Conservation (phyloP, 2,329 filamentous ascomycete genomes). For the Aspergillus cejpii region DNA sequence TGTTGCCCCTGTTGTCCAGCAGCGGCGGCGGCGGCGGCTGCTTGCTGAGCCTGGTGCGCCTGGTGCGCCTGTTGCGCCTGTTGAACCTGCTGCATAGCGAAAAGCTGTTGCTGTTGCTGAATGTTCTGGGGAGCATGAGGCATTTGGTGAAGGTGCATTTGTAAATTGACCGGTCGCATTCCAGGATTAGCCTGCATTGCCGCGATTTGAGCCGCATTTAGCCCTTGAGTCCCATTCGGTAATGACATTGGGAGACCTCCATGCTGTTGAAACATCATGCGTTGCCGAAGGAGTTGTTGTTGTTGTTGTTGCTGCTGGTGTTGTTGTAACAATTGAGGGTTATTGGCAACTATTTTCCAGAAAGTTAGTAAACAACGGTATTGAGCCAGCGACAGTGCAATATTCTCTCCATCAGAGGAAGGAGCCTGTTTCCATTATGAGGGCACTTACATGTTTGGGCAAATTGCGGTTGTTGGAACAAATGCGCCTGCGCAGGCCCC, state of each 20-base stretch:
- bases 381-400: background rate
- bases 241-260: slow-evolving; percentile 36
- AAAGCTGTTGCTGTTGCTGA: slow-evolving; percentile 39
- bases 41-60: slow-evolving; percentile 30
- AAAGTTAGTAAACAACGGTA: background rate
- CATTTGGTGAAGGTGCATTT: slow-evolving; percentile 39
- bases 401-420: background rate
- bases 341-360: slow-evolving; percentile 31
- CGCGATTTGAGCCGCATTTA: slow-evolving; percentile 40
- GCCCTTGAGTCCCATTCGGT: slow-evolving; percentile 37
- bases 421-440: background rate
- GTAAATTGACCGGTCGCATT: slow-evolving; percentile 36
- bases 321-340: slow-evolving; percentile 44
- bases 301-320: slow-evolving; percentile 29
- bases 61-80: slow-evolving; percentile 23
- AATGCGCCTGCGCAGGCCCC: slow-evolving; percentile 48
- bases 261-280: slow-evolving; percentile 22
- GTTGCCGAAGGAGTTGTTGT: slow-evolving; percentile 16
- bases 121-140: slow-evolving; percentile 38
- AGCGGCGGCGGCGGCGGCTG: slow-evolving; percentile 15
- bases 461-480: slow-evolving; percentile 47
- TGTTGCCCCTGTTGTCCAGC: slow-evolving; percentile 34
- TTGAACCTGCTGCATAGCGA: slow-evolving; percentile 28
- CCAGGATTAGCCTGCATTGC: slow-evolving; percentile 39
- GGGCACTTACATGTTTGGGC: slow-evolving; percentile 38